Conservation (phyloP, 2,329 filamentous ascomycete genomes). For the Phyllosticta capitalensis region DNA sequence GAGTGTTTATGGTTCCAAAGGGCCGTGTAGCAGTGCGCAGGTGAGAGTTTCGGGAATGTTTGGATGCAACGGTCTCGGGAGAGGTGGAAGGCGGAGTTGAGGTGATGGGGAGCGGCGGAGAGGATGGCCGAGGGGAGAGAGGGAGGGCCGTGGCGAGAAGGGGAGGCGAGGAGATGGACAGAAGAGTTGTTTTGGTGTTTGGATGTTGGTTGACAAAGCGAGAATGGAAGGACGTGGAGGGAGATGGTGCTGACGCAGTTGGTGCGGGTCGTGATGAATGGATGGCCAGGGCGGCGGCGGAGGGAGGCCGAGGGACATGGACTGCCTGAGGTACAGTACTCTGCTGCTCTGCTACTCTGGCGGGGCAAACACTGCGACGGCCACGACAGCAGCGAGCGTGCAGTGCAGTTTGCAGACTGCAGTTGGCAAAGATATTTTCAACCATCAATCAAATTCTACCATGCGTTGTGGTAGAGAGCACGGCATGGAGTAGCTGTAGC, state of each 20-base stretch:
- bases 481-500: no score
- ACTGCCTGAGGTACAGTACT: no score
- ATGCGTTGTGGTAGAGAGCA: not conserved
- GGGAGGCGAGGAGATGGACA: not conserved
- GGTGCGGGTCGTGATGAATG: no score
- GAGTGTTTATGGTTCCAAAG: conserved; percentile 9
- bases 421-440: not conserved
- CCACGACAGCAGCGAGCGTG: not conserved
- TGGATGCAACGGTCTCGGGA: conserved; percentile 8
- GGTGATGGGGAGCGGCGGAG: not conserved
- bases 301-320: no score
- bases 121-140: not conserved
- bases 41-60: conserved; percentile 6
- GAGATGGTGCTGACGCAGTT: not conserved
- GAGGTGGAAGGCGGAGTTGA: conserved; percentile 1
- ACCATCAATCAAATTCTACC: not conserved
- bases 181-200: not conserved
- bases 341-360: no score
- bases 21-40: conserved; percentile 7
- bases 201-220: not conserved
- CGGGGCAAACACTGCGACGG: not conserved
- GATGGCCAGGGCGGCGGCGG: no score
- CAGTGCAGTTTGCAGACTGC: not conserved
- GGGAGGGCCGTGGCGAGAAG: not conserved
- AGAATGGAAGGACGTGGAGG: not conserved